Base-by-base conservation (phyloP, 2,329 filamentous ascomycete genomes). In the Colletotrichum echinochloae region DNA sequence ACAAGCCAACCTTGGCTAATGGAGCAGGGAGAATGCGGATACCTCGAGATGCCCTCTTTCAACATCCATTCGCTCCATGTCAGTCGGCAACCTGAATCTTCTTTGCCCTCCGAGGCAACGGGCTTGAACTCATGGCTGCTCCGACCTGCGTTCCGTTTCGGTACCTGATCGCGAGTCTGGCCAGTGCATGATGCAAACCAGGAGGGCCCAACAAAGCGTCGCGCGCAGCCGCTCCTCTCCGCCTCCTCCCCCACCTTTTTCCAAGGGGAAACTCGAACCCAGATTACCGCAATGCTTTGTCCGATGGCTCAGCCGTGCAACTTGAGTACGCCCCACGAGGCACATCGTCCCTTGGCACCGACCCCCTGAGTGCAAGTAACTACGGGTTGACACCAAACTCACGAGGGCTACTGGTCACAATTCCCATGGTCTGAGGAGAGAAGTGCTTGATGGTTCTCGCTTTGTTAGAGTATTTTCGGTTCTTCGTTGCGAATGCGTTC, bases 241-340 rank as follows among this genome's bases (percentile, higher is more conserved):
- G 20, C n/a, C 37, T 26, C 35, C 55, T 12, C 9, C 55, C 44
- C 44, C 44, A 14, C 44, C n/a, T 1, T 6, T 2, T 7, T n/a
- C 12, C 44, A 23, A 59, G 26, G 55, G 23, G 8, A 14, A 37
- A 54, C 39, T 70, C 49, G 63, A 70, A 49, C 48, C 39, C 41
- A 26, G 28, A 30, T 54, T 26, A 55, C 44, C 52, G 35, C 65
- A 46, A 61, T 23, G 68, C 68, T 70, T 70, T 61, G 68, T 66
- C 37, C 46, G 54, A 62, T 62, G 55, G 44, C 57, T 49, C 39
- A 61, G 23, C 56, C 64, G 57, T 67, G 67, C 35, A 28, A 37
- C 37, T 46, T 20, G 35, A n/a, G 12, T 48, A 33, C n/a, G 28
- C 51, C 56, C 51, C 64, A 48, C 56, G 33, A 55, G 30, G 48